phyloP scores from a whole-genome alignment of 306 rosid genomes.

The Casuarina glauca region DNA sequence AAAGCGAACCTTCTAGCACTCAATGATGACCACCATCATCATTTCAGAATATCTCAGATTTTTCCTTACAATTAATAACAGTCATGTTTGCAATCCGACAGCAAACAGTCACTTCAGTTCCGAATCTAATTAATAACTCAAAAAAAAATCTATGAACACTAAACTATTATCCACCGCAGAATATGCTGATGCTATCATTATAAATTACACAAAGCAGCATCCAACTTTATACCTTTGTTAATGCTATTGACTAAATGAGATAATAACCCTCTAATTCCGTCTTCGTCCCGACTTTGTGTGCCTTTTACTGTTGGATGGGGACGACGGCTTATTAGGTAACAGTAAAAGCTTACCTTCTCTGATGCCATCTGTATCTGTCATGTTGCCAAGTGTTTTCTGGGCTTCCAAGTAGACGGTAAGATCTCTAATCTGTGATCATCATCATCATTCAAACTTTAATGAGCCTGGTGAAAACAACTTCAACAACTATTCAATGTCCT shows the following conservation, averaged over 20 bases:
- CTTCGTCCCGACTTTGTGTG: conserved; percentile 67
- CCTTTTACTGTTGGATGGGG: conserved; percentile 52
- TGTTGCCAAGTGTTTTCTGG: conserved; percentile 65
- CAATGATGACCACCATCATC: background rate
- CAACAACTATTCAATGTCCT: too few relatives aligned
- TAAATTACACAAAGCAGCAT: background rate
- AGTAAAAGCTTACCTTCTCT: conserved; percentile 82
- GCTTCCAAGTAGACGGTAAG: conserved; percentile 73
- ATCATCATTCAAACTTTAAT: conserved; percentile 26
- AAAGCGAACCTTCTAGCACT: background rate
- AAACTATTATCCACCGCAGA: background rate
- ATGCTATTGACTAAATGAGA: background rate
- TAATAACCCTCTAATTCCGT: conserved; percentile 46
- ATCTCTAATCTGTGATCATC: conserved; percentile 72
- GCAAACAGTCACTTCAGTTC: background rate
- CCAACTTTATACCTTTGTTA: background rate
- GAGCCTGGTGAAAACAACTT: background rate
- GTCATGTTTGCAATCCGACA: too few relatives aligned
- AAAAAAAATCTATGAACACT: background rate
- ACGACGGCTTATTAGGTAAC: conserved; percentile 62
- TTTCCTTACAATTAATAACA: background rate
- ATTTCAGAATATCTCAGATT: background rate
- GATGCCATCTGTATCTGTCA: conserved; percentile 67
- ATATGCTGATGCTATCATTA: background rate
- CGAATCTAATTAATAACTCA: background rate